Conservation (phyloP, 495 filamentous ascomycete genomes). For the Barbatosphaeria neglecta region DNA sequence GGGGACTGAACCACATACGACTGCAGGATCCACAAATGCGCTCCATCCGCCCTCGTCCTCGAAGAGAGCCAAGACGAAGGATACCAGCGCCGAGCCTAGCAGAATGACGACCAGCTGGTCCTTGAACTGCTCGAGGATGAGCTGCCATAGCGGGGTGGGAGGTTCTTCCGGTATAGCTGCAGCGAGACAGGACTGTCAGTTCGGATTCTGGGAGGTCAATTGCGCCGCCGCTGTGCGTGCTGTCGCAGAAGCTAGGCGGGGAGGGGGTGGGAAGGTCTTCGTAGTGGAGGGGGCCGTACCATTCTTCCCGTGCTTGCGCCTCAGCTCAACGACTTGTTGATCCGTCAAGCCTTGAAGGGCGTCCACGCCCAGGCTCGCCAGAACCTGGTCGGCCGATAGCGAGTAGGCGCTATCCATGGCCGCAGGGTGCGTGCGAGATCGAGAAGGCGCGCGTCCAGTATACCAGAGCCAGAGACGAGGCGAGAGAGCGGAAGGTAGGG, state of each 20-base stretch:
- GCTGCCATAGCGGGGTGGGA: constrained; percentile 91
- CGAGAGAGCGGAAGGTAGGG: too few species aligned
- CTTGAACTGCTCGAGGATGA: constrained; percentile 97
- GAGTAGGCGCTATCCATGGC: constrained; percentile 74
- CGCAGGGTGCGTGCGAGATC: too few species aligned
- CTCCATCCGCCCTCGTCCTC: constrained; percentile 90
- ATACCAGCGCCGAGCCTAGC: constrained; percentile 84
- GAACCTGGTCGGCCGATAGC: constrained; percentile 52
- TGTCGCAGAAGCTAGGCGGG: too few species aligned
- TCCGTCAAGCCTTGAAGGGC: constrained; percentile 57
- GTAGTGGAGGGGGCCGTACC: constrained; percentile 40
- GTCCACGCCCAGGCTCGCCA: constrained; percentile 60
- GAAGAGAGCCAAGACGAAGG: constrained; percentile 86
- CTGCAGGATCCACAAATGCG: constrained; percentile 94
- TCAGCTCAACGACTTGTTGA: constrained; percentile 49
- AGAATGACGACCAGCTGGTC: constrained; percentile 97
- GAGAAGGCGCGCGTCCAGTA: too few species aligned
- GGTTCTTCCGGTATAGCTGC: constrained; percentile 90
- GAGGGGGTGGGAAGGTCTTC: too few species aligned
- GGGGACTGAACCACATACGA: constrained; percentile 65
- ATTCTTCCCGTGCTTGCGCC: constrained; percentile 70
- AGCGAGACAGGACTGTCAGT: too few species aligned
- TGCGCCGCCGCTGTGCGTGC: too few species aligned
- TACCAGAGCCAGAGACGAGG: too few species aligned
- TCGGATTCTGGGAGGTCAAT: too few species aligned